Evolutionary conservation across 768 basidiomycete genomes (phyloP).

Genomic region (Strobilomyces confusus): DNA sequence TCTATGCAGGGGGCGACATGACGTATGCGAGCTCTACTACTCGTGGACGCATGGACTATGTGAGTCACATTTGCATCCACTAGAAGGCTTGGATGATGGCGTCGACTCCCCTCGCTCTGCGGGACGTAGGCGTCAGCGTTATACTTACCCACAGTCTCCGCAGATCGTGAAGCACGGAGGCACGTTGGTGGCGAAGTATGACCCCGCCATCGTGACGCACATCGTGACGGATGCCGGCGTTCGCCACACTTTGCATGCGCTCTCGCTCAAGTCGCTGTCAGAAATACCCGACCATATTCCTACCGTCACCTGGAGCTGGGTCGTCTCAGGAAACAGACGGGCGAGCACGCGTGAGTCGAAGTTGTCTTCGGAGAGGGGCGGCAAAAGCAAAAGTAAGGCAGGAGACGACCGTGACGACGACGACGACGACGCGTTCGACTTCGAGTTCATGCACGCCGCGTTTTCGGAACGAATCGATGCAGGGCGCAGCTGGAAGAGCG

Average conservation of each 20-base stretch:
- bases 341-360: slow-evolving; percentile 15
- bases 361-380: background rate
- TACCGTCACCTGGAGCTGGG: slow-evolving; percentile 63
- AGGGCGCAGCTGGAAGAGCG: slow-evolving; percentile 28
- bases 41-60: slow-evolving; percentile 55
- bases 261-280: slow-evolving; percentile 46
- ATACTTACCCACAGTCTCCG: slow-evolving; percentile 3
- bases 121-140: background rate
- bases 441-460: slow-evolving; percentile 44
- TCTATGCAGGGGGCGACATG: slow-evolving; percentile 59
- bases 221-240: slow-evolving; percentile 51
- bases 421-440: slow-evolving; percentile 26
- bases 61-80: slow-evolving; percentile 33
- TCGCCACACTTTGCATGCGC: slow-evolving; percentile 29
- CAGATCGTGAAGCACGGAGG: slow-evolving; percentile 67
- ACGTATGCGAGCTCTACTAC: slow-evolving; percentile 48
- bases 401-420: slow-evolving; percentile 2
- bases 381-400: slow-evolving; percentile 12
- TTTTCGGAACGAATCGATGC: slow-evolving; percentile 47
- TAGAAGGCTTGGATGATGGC: background rate
- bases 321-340: slow-evolving; percentile 38
- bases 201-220: slow-evolving; percentile 56
- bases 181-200: slow-evolving; percentile 54
- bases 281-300: slow-evolving; percentile 66
- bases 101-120: background rate